Conservation (phyloP, 257 asterid species). For the Cynanchum wilfordii region DNA sequence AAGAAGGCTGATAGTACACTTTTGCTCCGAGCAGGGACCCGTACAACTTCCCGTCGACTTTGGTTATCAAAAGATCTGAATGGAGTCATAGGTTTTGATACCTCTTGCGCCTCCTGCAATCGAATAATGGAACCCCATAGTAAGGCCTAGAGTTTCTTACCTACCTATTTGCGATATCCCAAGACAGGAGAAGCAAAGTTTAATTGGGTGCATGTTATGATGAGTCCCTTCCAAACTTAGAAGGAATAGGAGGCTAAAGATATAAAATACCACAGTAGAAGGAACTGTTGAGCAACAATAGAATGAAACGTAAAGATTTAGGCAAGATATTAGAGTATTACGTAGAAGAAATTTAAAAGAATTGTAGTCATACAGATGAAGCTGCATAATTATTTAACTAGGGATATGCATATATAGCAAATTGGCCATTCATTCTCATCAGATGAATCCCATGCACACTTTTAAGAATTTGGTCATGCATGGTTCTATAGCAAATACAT, state of each 20-base stretch:
- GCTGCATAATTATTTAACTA: background rate
- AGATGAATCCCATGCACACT: background rate
- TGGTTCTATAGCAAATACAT: background rate
- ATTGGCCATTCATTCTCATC: background rate
- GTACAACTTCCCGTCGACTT: conserved; percentile 31
- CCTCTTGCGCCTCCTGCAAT: conserved; percentile 53
- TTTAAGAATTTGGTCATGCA: background rate
- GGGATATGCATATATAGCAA: background rate
- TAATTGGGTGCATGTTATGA: background rate
- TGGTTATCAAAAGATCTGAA: conserved; percentile 49
- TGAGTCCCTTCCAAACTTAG: background rate
- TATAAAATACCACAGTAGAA: background rate
- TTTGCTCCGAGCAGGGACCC: conserved; percentile 55
- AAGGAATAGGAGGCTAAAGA: background rate
- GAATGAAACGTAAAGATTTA: background rate
- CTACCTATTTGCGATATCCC: background rate
- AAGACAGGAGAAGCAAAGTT: background rate
- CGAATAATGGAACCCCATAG: conserved; percentile 8
- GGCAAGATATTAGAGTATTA: background rate
- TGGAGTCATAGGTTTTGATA: conserved; percentile 46
- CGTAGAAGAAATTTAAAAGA: background rate
- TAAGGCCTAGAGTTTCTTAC: background rate
- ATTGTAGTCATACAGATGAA: background rate
- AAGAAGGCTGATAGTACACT: conserved; percentile 69
- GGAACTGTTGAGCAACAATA: background rate